Conservation (phyloP, 495 filamentous ascomycete species). For the Zalerion maritima region DNA sequence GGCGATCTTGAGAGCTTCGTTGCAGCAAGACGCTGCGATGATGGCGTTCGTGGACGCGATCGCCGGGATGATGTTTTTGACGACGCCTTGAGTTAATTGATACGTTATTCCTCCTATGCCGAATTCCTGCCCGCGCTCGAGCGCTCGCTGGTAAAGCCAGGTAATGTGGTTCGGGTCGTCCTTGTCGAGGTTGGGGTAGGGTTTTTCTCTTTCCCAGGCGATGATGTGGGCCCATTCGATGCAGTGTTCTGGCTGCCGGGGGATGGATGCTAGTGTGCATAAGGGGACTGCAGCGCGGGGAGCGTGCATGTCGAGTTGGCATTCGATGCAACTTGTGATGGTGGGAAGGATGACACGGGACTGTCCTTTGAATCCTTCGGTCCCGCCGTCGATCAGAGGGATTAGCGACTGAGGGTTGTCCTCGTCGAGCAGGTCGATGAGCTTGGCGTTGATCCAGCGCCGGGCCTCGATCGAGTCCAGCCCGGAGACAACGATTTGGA, state of each 20-base stretch:
- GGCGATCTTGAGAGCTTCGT: slow-evolving; percentile 90
- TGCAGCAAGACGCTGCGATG: slow-evolving; percentile 87
- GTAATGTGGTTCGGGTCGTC: slow-evolving; percentile 95
- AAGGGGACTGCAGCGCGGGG: slow-evolving; percentile 87
- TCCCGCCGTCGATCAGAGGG: slow-evolving; percentile 91
- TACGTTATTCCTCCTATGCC: slow-evolving; percentile 90
- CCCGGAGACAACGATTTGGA: slow-evolving; percentile 87
- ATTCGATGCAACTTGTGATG: slow-evolving; percentile 91
- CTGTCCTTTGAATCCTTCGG: slow-evolving; percentile 97
- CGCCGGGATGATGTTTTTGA: slow-evolving; percentile 98
- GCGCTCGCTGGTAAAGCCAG: slow-evolving; percentile 85
- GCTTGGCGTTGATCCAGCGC: slow-evolving; percentile 92
- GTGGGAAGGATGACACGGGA: slow-evolving; percentile 85
- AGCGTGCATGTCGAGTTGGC: slow-evolving; percentile 95
- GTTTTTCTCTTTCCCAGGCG: slow-evolving; percentile 48
- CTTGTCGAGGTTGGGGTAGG: slow-evolving; percentile 62
- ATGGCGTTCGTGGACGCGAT: slow-evolving; percentile 97
- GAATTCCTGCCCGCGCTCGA: slow-evolving; percentile 69
- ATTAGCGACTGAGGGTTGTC: slow-evolving; percentile 70
- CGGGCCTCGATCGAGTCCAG: slow-evolving; percentile 94
- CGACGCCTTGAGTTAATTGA: slow-evolving; percentile 90
- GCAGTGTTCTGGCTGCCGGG: slow-evolving; percentile 93
- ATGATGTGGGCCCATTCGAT: slow-evolving; percentile 97
- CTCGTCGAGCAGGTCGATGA: slow-evolving; percentile 74
- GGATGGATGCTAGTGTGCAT: slow-evolving; percentile 93